Percentiles rank a stretch among this genome's conserved stretches.
Conservation (phyloP, 2,329 filamentous ascomycete genomes). For the Exserohilum turcica region DNA sequence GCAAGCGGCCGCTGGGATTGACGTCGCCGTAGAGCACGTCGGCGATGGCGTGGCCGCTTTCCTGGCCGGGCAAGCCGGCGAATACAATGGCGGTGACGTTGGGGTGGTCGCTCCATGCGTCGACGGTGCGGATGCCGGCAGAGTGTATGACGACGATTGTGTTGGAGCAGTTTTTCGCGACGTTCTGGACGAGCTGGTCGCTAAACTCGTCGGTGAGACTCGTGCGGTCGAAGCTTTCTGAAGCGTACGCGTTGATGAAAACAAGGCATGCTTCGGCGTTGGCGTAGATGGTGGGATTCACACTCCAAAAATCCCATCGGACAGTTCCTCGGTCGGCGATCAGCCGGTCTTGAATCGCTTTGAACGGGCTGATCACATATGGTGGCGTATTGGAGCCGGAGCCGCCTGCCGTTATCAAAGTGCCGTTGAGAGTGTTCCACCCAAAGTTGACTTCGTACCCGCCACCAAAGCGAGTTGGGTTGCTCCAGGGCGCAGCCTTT, state of each 20-base stretch:
- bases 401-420: constrained; percentile 48
- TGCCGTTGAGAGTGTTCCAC: constrained; percentile 47
- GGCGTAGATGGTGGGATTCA: constrained; percentile 37
- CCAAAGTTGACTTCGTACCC: constrained; percentile 49
- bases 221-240: constrained; percentile 39
- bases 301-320: constrained; percentile 43
- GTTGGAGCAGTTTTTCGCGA: constrained; percentile 55
- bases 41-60: constrained; percentile 75
- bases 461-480: constrained; percentile 45
- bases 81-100: not conserved
- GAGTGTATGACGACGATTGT: constrained; percentile 56
- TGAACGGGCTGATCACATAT: constrained; percentile 50
- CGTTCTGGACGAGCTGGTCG: constrained; percentile 50
- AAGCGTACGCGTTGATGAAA: constrained; percentile 61
- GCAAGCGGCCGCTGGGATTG: constrained; percentile 73
- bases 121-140: constrained; percentile 68
- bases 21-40: constrained; percentile 80
- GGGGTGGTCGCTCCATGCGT: constrained; percentile 30
- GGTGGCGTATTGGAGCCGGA: constrained; percentile 48
- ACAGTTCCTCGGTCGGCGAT: constrained; percentile 39
- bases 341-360: constrained; percentile 45
- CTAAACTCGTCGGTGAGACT: constrained; percentile 26
- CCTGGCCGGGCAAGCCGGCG: constrained; percentile 79
- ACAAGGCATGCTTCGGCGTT: constrained; percentile 57
- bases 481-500: constrained; percentile 46